Evolutionary conservation across 2,329 filamentous ascomycete species (phyloP), one percentile per base, ranked within the genome.

Genomic region (Beauveria brongniartii): DNA sequence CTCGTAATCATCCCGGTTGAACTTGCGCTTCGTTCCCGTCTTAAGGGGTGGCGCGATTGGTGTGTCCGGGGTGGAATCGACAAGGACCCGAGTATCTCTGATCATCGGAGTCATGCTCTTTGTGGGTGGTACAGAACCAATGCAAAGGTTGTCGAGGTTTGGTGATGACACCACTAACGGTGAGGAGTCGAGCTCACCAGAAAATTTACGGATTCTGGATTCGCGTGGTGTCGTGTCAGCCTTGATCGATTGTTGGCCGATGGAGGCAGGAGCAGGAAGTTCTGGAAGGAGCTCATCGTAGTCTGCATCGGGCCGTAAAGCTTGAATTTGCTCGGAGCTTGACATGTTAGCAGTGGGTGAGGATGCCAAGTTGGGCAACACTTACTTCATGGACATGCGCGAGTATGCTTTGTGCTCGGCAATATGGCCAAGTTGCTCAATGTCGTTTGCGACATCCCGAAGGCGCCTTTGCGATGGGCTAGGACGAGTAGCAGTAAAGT

Each of bases 341-440:
- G 6, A n/a, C 37, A 20, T 34, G 71, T 78, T 67, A 77, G 72
- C 52, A 65, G 43, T n/a, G n/a, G 9, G 20, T 16, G 3, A 26
- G n/a, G 6, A 50, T 20, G 18, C 8, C n/a, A 34, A 63, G 65
- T 14, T 22, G 3, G 43, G 14, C 43, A 20, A 10, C 20, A 20
- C 82, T 62, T 77, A 90, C 87, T 83, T 87, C 68, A 92, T 76
- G 10, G 88, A 90, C 66, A 80, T 79, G 57, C 89, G 78, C 12
- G 87, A 85, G 68, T 83, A 90, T 2, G 78, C 74, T 68, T 89
- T 90, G 69, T 84, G 82, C 71, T 93, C 90, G 43, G 81, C 75
- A 55, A 93, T 91, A 1, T 64, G 82, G 74, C 67, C 80, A 67
- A 68, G 73, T 68, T 76, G 71, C 66, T 85, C 82, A 28, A 80